These are phyloP conservation scores for Epichloe festucae DNA, from an alignment of 2,329 filamentous ascomycete species.

Conservation along the genomic window DNA sequence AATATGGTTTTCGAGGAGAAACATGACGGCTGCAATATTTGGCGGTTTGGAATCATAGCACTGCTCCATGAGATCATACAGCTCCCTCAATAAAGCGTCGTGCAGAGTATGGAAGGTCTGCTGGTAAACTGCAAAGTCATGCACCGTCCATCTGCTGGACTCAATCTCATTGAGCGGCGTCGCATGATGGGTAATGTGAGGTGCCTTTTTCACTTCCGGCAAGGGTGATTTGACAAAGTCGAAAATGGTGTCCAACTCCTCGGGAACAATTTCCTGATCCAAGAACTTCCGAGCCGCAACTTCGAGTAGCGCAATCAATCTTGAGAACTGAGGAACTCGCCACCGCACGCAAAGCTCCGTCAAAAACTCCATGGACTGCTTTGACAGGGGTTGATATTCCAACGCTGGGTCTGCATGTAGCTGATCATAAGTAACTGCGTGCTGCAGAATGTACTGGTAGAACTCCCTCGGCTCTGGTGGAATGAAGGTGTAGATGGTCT, in stretches of 20 bases:
- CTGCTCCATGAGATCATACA: constrained; percentile 76
- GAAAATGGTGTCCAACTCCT: constrained; percentile 75
- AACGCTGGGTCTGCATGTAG: constrained; percentile 40
- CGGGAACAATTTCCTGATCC: constrained; percentile 66
- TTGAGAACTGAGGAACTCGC: constrained; percentile 80
- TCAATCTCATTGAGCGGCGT: constrained; percentile 42
- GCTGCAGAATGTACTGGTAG: constrained; percentile 70
- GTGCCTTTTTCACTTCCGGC: constrained; percentile 50
- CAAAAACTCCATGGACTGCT: constrained; percentile 67
- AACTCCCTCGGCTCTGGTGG: constrained; percentile 71
- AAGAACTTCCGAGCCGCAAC: constrained; percentile 74
- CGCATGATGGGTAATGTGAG: constrained; percentile 38
- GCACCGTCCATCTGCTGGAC: constrained; percentile 51
- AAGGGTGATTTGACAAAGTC: constrained; percentile 64
- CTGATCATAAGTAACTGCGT: constrained; percentile 56
- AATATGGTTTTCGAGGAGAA: constrained; percentile 70
- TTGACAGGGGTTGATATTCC: constrained; percentile 49
- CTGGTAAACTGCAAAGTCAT: constrained; percentile 59
- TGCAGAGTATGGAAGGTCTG: constrained; percentile 63
- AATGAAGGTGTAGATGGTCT: constrained; percentile 74
- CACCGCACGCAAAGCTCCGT: constrained; percentile 78
- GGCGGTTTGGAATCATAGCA: constrained; percentile 85
- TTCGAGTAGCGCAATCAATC: constrained; percentile 71
- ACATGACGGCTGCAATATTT: constrained; percentile 66
- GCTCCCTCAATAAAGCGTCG: constrained; percentile 70